Base-by-base conservation (phyloP, 2,329 filamentous ascomycete species). In the Scorias spongiosa region DNA sequence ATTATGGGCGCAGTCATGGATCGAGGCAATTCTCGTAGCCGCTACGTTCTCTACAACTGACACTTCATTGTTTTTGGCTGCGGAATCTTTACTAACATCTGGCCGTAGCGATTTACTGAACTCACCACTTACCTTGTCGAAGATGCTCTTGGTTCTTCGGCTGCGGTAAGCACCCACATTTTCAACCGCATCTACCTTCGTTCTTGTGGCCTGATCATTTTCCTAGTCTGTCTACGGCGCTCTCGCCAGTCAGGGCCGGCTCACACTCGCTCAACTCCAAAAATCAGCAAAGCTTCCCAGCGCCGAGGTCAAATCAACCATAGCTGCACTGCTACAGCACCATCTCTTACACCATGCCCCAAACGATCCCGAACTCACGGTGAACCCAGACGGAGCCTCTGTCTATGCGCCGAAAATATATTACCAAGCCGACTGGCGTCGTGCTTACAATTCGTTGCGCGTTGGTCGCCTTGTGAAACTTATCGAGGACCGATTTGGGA, bases 61-160 rank as follows among this genome's bases (percentile, higher is more conserved):
- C 7, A 7, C 20, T 26, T 26, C 20, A 4, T 26, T 26, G 7
- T 3, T 26, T 26, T 26, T 26, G 20, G 20, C 20, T 26, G 3
- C 4, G 4, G 20, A 26, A 26, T 26, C 20, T 7, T 26, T 26
- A 15, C 32, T 36, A 9, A 36, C 32, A 5, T 9, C 9, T 12
- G 15, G 15, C 32, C 5, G 3, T 36, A 36, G 84, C 70, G 78
- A 66, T 67, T 83, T 53, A 78, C 82, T 58, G 85, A 95, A 75
- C 84, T 96, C 59, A 94, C 86, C 70, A 76, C 81, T 68, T 78
- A 93, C 61, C 75, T 95, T 50, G 81, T 96, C 50, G 80, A 87
- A 60, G 87, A 95, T 61, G 74, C 84, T 47, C 89, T 91, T 63
- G 91, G 91, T 59, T 84, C 93, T 67, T 78, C 96, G 46, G 86